phyloP scores from a whole-genome alignment of 148 eudicot genomes.

The Silene latifolia region DNA sequence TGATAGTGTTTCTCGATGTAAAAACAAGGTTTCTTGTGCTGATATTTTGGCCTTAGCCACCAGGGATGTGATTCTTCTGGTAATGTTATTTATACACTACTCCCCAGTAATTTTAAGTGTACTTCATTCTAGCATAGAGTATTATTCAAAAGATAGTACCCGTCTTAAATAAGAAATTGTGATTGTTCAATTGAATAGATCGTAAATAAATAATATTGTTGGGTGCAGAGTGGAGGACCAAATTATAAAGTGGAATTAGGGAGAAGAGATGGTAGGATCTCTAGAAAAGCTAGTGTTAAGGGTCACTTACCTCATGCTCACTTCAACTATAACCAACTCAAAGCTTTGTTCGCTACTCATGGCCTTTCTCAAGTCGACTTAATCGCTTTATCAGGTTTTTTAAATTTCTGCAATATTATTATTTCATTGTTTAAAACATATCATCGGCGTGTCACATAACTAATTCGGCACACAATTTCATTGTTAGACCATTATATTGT shows the following conservation, averaged over 20 bases:
- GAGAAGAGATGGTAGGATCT: constrained; percentile 58
- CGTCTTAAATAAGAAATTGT: too few relatives aligned
- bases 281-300: constrained; percentile 46
- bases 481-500: too few relatives aligned
- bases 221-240: constrained; percentile 71
- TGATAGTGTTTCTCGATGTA: constrained; percentile 51
- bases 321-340: constrained; percentile 47
- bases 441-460: too few relatives aligned
- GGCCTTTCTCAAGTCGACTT: constrained; percentile 59
- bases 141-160: too few relatives aligned
- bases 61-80: constrained; percentile 65
- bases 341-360: constrained; percentile 40
- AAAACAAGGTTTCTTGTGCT: constrained; percentile 74
- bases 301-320: constrained; percentile 43
- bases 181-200: too few relatives aligned
- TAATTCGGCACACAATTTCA: too few relatives aligned
- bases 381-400: constrained; percentile 58
- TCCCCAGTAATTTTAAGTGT: too few relatives aligned
- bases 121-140: too few relatives aligned
- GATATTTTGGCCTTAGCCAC: constrained; percentile 83
- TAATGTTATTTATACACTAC: too few relatives aligned
- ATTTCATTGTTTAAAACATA: background rate
- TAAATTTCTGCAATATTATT: background rate
- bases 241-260: constrained; percentile 63
- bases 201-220: too few relatives aligned